A percentile compares a stretch with the other conserved stretches of the same genome.
Evolutionary conservation across 176 grass and related monocot species (phyloP).

Genomic region (Bonia amplexicaulis): DNA sequence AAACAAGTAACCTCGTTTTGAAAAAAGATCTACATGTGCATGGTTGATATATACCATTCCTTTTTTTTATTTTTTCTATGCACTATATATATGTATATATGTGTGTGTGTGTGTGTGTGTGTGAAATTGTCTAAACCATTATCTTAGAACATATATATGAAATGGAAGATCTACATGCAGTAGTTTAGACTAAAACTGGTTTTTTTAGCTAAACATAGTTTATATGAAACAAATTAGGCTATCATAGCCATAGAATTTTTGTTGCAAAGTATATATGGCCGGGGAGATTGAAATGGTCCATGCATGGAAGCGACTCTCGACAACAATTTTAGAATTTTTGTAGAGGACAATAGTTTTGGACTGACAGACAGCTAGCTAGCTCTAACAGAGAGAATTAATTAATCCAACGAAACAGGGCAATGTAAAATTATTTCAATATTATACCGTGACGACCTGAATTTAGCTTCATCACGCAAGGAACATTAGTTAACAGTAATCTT

Average conservation of each 20-base stretch:
- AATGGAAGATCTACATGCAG: not conserved
- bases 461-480: constrained; percentile 22
- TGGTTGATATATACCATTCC: not conserved
- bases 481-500: not conserved
- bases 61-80: not conserved
- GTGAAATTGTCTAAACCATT: not conserved
- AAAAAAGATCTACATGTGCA: constrained; percentile 11
- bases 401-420: not conserved
- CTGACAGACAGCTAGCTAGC: not conserved
- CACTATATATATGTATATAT: no score
- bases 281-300: not conserved
- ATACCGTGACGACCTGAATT: not conserved
- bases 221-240: not conserved
- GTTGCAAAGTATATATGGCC: not conserved
- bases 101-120: not conserved
- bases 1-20: constrained; percentile 44
- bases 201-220: not conserved
- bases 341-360: not conserved
- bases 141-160: not conserved
- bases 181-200: not conserved
- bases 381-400: not conserved
- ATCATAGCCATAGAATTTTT: not conserved
- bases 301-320: not conserved
- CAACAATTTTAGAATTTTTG: not conserved
- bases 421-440: not conserved